Evolutionary conservation across 352 stramenopile species (phyloP).

Genomic region (Globisporangium ultimum): DNA sequence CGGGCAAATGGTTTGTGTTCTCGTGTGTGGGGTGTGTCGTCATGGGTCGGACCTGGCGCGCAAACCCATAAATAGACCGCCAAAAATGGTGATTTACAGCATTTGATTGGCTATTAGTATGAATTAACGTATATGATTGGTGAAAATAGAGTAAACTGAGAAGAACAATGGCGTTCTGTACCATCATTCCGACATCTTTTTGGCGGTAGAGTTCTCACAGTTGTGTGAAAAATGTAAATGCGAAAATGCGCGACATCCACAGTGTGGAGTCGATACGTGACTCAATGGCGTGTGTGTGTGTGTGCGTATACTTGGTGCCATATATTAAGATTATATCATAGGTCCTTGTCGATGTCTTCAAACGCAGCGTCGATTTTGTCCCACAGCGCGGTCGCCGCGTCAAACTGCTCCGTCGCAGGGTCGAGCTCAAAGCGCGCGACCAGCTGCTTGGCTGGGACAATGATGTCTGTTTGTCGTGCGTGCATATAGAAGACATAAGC

Average conservation of each 20-base stretch:
- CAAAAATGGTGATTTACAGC: no score
- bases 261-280: no score
- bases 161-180: background rate
- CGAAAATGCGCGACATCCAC: no score
- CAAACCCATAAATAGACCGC: no score
- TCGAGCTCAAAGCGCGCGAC: constrained; percentile 62
- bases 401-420: constrained; percentile 46
- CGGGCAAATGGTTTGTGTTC: background rate
- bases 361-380: constrained; percentile 68
- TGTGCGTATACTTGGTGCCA: no score
- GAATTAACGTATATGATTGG: background rate
- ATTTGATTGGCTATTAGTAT: constrained; percentile 4
- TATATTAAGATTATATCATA: constrained; percentile 5
- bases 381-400: constrained; percentile 60
- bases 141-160: background rate
- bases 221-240: no score
- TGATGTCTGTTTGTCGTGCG: constrained; percentile 39
- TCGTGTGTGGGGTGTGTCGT: no score
- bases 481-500: background rate
- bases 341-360: constrained; percentile 45
- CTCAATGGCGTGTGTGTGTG: no score
- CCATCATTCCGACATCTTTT: constrained; percentile 1
- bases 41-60: no score
- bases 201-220: no score
- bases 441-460: constrained; percentile 49